Evolutionary conservation across 257 asterid species (phyloP).

Genomic region (Mentha longifolia): DNA sequence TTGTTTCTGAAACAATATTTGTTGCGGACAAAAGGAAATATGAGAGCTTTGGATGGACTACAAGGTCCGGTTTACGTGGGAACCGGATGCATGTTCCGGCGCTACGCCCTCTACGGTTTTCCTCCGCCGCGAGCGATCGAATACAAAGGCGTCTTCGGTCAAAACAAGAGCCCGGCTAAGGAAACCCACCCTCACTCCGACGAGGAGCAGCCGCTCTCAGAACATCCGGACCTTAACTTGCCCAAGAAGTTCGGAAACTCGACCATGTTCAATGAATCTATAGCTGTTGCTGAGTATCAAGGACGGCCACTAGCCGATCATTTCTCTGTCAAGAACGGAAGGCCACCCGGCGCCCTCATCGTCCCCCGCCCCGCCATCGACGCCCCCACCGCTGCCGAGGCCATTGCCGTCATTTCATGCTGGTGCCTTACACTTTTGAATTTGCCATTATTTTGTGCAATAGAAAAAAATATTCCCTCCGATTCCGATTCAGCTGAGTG

Average conservation of each 20-base stretch:
- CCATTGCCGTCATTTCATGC: slow-evolving; percentile 95
- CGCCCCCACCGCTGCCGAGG: slow-evolving; percentile 97
- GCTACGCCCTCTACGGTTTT: slow-evolving; percentile 84
- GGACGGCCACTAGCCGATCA: slow-evolving; percentile 96
- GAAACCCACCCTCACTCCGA: slow-evolving; percentile 36
- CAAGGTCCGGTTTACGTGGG: slow-evolving; percentile 99
- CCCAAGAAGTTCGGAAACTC: slow-evolving; percentile 91
- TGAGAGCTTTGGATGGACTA: slow-evolving; percentile 97
- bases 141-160: slow-evolving; percentile 71
- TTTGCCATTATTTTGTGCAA: no score
- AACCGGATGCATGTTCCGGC: slow-evolving; percentile 92
- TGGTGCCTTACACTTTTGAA: slow-evolving; percentile 46
- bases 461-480: no score
- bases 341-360: slow-evolving; percentile 89
- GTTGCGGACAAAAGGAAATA: slow-evolving; percentile 86
- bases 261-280: slow-evolving; percentile 75
- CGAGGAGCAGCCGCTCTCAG: slow-evolving; percentile 73
- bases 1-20: no score
- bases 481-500: no score
- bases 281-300: slow-evolving; percentile 90
- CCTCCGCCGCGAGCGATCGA: slow-evolving; percentile 89
- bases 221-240: slow-evolving; percentile 73
- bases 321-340: slow-evolving; percentile 77
- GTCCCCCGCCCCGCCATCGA: slow-evolving; percentile 80
- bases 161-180: slow-evolving; percentile 54